Percentiles rank a stretch among this genome's conserved stretches.
These are phyloP conservation scores for Tetracladium maxilliforme DNA, from an alignment of 2,329 filamentous ascomycete species.

Conservation along the genomic window DNA sequence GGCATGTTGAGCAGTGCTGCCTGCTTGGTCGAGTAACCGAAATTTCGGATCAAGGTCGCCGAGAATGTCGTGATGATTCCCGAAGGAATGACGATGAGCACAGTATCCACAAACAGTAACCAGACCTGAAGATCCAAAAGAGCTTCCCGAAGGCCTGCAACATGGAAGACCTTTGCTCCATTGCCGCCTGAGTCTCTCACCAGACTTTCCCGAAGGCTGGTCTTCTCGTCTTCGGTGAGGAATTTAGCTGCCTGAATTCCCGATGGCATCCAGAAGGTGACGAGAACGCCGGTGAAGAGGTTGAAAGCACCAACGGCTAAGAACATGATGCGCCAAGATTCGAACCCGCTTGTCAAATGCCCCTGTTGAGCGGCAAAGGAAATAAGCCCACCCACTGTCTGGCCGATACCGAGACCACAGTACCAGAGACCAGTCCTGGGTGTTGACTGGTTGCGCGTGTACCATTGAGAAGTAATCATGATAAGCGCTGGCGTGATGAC, in stretches of 20 bases:
- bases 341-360: conserved; percentile 12
- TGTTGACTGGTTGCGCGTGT: conserved; percentile 12
- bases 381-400: conserved; percentile 13
- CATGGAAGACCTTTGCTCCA: too few species aligned
- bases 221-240: conserved; percentile 9
- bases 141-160: too few species aligned
- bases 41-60: conserved; percentile 9
- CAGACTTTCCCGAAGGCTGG: not conserved
- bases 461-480: conserved; percentile 16
- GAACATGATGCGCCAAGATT: too few species aligned
- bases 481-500: conserved; percentile 13
- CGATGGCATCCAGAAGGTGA: conserved; percentile 10
- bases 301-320: conserved; percentile 12
- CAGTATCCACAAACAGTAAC: conserved; percentile 1
- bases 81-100: not conserved
- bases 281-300: conserved; percentile 7
- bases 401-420: conserved; percentile 12
- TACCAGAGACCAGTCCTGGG: conserved; percentile 12
- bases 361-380: conserved; percentile 15
- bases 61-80: conserved; percentile 2
- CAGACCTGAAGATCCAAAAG: conserved; percentile 2
- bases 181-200: too few species aligned
- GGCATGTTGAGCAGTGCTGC: conserved; percentile 28
- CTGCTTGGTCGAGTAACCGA: conserved; percentile 24
- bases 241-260: conserved; percentile 9